Evolutionary conservation across 164 flowering plant genomes (phyloP), one percentile per base, ranked within the genome.

Genomic region (Nymphaea thermarum): DNA sequence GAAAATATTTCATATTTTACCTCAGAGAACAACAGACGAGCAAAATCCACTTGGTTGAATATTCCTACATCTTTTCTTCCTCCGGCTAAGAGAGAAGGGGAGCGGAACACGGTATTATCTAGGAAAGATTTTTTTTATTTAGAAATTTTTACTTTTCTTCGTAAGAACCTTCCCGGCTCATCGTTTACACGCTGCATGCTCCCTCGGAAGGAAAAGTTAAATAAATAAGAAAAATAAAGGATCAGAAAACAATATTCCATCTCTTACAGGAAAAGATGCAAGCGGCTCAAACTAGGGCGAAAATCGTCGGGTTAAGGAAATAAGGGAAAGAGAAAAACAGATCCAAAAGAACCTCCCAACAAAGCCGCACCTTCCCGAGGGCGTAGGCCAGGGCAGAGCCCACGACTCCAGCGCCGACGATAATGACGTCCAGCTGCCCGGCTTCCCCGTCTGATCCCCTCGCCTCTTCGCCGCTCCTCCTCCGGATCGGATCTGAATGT

Each of bases 321-420:
- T 4, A 8, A 10, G 57, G 55, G 53, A 45, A 45, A 45, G 14
- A 51, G 14, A 51, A 51, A 51, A 67, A 14, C 12, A 41, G 63
- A n/a, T 42, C 15, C 25, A 18, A 36, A 41, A 25, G 36, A 25
- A 25, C 36, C 36, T 25, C 36, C 36, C 36, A 25, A 25, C 17
- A 42, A 67, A 63, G 71, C 6, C n/a, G 51, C 53, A 90, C 98
- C 96, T 86, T 88, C 67, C 83, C 98, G 5, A 92, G 90, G 36
- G 98, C 90, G 72, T 85, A 77, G 73, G 98, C 96, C 14, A 92
- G 86, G 72, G 98, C 98, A 3, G 94, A 66, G 44, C 98, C 98
- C 45, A 93, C 98, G n/a, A 92, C 96, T 62, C 98, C 98, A 17
- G 98, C 98, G 6, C 98, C 98, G 16, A 92, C 98, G 60, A 92